Evolutionary conservation across 331 rosid species (phyloP).

Genomic region (Malus hybrid): DNA sequence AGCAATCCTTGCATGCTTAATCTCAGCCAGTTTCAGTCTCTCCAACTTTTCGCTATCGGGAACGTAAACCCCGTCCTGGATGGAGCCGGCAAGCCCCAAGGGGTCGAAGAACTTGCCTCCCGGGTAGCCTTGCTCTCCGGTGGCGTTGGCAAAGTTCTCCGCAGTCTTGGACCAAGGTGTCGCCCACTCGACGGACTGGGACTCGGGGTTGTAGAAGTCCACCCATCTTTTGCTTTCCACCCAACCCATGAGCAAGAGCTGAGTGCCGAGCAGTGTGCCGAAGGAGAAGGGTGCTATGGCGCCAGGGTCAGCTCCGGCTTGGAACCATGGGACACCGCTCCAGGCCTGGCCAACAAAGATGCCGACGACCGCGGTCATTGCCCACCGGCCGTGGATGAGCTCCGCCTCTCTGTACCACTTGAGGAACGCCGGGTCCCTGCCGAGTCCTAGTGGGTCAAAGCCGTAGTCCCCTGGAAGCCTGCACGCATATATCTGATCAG

Average conservation of each 20-base stretch:
- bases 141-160: conserved; percentile 76
- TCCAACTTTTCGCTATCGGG: conserved; percentile 81
- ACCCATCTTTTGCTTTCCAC: conserved; percentile 98
- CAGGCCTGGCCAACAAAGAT: conserved; percentile 95
- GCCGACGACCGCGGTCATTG: conserved; percentile 90
- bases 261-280: conserved; percentile 84
- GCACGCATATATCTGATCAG: neutral
- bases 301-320: conserved; percentile 86
- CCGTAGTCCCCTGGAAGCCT: conserved; percentile 98
- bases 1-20: conserved; percentile 90
- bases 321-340: conserved; percentile 98
- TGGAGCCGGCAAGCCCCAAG: conserved; percentile 55
- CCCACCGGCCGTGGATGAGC: conserved; percentile 98
- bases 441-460: conserved; percentile 92
- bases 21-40: conserved; percentile 90
- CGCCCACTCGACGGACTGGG: conserved; percentile 94
- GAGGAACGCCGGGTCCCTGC: conserved; percentile 85
- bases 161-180: conserved; percentile 95
- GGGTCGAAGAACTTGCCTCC: conserved; percentile 98
- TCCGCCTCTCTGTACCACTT: conserved; percentile 99
- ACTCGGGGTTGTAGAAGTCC: conserved; percentile 94
- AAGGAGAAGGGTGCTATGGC: conserved; percentile 99
- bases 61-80: conserved; percentile 62
- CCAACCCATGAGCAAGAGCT: conserved; percentile 95
- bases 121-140: conserved; percentile 93